phyloP scores from a whole-genome alignment of 495 filamentous ascomycete species.

The Penicilliopsis zonata region DNA sequence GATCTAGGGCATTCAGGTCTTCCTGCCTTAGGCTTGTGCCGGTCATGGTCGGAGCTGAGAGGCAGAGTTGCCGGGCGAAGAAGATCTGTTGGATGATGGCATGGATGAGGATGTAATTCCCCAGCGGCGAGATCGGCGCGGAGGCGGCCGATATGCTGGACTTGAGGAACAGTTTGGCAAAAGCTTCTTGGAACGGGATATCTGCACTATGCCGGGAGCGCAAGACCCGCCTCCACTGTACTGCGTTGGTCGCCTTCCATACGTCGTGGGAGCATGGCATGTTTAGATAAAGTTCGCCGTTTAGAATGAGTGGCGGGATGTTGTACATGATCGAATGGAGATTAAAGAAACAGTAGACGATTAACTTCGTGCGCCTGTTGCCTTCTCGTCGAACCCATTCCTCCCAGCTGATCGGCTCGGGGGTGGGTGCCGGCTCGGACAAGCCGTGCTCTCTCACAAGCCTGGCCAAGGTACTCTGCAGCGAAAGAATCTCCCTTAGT shows the following conservation, averaged over 20 bases:
- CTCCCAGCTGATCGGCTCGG: conserved; percentile 33
- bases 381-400: conserved; percentile 38
- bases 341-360: conserved; percentile 44
- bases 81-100: conserved; percentile 43
- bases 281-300: conserved; percentile 35
- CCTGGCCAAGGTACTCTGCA: conserved; percentile 36
- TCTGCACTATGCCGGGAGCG: conserved; percentile 24
- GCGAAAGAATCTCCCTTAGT: conserved; percentile 35
- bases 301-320: conserved; percentile 39
- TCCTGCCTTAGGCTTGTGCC: conserved; percentile 33
- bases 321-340: conserved; percentile 44
- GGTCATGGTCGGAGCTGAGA: conserved; percentile 30
- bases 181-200: conserved; percentile 36
- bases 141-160: conserved; percentile 30
- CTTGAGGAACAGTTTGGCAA: conserved; percentile 33
- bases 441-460: conserved; percentile 38
- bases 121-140: conserved; percentile 38
- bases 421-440: conserved; percentile 17
- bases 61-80: conserved; percentile 35
- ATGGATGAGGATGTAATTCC: conserved; percentile 43
- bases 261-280: conserved; percentile 39
- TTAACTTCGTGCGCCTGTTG: conserved; percentile 37
- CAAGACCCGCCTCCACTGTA: conserved; percentile 31
- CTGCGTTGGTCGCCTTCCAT: conserved; percentile 36
- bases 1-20: conserved; percentile 29